These are phyloP conservation scores for Plasmodium coatneyi DNA, from an alignment of 169 alveolate species.

Conservation along the genomic window DNA sequence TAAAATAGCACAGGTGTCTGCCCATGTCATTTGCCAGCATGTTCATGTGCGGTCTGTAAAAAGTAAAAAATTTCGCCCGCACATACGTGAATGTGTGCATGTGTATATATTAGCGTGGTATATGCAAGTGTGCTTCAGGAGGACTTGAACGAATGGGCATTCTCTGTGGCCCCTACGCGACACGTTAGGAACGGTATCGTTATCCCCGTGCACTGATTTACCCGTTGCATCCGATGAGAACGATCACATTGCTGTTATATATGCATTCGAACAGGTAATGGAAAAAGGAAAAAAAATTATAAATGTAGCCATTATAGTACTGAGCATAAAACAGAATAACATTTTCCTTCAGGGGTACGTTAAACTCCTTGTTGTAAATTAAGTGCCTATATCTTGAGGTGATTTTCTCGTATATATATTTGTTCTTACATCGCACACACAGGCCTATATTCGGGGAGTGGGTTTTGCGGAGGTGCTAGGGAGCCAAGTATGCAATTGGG, in stretches of 20 bases:
- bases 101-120: neutral
- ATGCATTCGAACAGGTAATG: slow-evolving; percentile 45
- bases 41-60: slow-evolving; percentile 32
- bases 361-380: slow-evolving; percentile 13
- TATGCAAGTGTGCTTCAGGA: neutral
- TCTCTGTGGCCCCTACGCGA: neutral
- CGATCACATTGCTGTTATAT: slow-evolving; percentile 35
- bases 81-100: neutral
- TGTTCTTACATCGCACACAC: slow-evolving; percentile 39
- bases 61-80: neutral
- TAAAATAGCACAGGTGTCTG: slow-evolving; percentile 44
- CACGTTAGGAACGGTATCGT: neutral
- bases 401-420: slow-evolving; percentile 59
- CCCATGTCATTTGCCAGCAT: slow-evolving; percentile 59
- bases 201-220: neutral
- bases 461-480: neutral
- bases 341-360: slow-evolving; percentile 42
- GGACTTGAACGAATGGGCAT: neutral
- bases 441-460: slow-evolving; percentile 23
- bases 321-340: slow-evolving; percentile 21
- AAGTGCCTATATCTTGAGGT: slow-evolving; percentile 19
- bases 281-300: slow-evolving; percentile 26
- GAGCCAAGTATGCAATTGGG: neutral
- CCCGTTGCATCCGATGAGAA: slow-evolving; percentile 65
- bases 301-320: slow-evolving; percentile 23